Percentiles rank a stretch among this genome's conserved stretches.
These are phyloP conservation scores for Nasturtium officinale DNA, from an alignment of 345 rosid species.

Conservation along the genomic window DNA sequence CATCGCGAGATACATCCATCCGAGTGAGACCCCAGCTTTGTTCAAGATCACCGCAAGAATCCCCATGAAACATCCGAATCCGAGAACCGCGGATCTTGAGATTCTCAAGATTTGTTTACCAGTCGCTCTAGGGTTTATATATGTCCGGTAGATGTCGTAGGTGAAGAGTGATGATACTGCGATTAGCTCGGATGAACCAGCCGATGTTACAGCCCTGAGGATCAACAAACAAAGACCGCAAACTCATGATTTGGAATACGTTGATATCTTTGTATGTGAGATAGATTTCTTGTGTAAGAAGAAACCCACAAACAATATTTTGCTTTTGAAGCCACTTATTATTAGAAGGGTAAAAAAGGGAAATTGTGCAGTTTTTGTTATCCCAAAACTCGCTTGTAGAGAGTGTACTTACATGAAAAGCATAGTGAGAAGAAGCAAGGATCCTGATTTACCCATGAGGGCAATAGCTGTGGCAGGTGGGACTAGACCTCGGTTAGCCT, in stretches of 20 bases:
- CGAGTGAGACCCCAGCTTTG: conserved; percentile 86
- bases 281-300: conserved; percentile 10
- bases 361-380: too few species aligned
- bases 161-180: conserved; percentile 93
- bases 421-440: conserved; percentile 88
- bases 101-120: conserved; percentile 73
- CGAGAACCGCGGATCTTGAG: conserved; percentile 70
- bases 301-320: conserved; percentile 10
- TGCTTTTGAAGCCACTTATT: too few species aligned
- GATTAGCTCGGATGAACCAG: conserved; percentile 86
- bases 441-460: conserved; percentile 93
- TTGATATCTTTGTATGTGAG: background rate
- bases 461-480: conserved; percentile 96
- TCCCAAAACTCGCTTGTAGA: too few species aligned
- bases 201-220: conserved; percentile 96
- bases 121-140: conserved; percentile 76
- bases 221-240: conserved; percentile 1
- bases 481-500: conserved; percentile 83
- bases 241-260: conserved; percentile 1
- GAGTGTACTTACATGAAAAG: conserved; percentile 76
- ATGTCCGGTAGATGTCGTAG: conserved; percentile 83
- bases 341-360: too few species aligned
- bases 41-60: conserved; percentile 80
- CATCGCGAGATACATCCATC: conserved; percentile 96
- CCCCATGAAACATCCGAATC: conserved; percentile 97